A percentile compares a stretch with the other conserved stretches of the same genome.
phyloP scores from a whole-genome alignment of 179 eudicot species.

The Beta corolliflora region DNA sequence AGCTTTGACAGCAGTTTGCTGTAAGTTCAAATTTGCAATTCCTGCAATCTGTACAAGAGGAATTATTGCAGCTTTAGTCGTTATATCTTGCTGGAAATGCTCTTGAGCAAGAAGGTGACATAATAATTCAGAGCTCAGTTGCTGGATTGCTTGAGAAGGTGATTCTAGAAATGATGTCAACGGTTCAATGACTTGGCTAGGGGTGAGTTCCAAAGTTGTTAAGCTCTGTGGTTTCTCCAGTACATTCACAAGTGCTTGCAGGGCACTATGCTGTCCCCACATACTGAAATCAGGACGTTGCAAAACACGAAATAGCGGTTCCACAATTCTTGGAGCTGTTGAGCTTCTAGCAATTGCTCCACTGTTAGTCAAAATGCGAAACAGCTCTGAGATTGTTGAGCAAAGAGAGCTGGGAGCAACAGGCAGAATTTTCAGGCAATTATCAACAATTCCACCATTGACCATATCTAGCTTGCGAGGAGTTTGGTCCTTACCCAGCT shows the following conservation, averaged over 20 bases:
- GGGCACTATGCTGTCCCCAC: constrained; percentile 91
- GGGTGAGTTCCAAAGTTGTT: constrained; percentile 59
- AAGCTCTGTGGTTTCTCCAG: constrained; percentile 85
- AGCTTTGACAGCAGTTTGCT: constrained; percentile 89
- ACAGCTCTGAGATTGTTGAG: constrained; percentile 84
- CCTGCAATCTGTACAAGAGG: constrained; percentile 84
- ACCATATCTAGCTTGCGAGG: constrained; percentile 98
- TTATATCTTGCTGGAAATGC: constrained; percentile 71
- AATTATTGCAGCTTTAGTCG: constrained; percentile 59
- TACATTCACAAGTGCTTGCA: constrained; percentile 93
- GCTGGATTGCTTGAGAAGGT: constrained; percentile 78
- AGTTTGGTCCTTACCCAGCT: constrained; percentile 94
- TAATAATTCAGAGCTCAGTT: constrained; percentile 67
- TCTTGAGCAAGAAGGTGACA: constrained; percentile 75
- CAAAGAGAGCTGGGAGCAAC: constrained; percentile 94
- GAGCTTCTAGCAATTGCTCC: constrained; percentile 88
- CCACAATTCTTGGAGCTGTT: constrained; percentile 86
- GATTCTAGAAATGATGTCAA: constrained; percentile 78
- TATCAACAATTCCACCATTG: constrained; percentile 86
- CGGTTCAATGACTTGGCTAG: constrained; percentile 83
- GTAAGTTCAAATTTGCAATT: constrained; percentile 71
- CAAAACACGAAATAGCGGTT: constrained; percentile 76
- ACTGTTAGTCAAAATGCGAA: constrained; percentile 89
- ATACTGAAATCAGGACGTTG: constrained; percentile 81
- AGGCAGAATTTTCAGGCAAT: constrained; percentile 75